These are phyloP conservation scores for Stagonosporopsis chrysanthemi DNA, from an alignment of 2,329 filamentous ascomycete genomes.

Conservation along the genomic window DNA sequence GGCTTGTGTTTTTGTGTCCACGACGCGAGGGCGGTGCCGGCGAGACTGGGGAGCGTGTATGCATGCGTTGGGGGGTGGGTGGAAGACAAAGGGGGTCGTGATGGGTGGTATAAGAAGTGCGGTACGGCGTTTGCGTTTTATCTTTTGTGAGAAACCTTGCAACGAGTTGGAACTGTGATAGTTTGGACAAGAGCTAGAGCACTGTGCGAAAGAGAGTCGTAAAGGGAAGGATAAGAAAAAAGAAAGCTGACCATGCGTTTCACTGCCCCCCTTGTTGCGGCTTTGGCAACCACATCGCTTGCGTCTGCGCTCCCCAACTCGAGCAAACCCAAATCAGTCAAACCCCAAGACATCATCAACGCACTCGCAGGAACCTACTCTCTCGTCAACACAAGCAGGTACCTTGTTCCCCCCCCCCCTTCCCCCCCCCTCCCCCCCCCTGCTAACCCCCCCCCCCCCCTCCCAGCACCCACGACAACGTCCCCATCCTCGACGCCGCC, in stretches of 20 bases:
- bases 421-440: background rate
- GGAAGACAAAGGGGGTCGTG: too few species aligned
- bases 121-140: too few species aligned
- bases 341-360: constrained; percentile 23
- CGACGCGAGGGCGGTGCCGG: too few species aligned
- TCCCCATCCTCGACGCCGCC: constrained; percentile 30
- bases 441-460: background rate
- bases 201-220: too few species aligned
- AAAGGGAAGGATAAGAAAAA: background rate
- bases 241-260: constrained; percentile 3
- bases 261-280: background rate
- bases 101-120: too few species aligned
- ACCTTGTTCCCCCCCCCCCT: too few species aligned
- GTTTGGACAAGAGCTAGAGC: too few species aligned
- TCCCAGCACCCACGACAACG: constrained; percentile 26
- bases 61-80: too few species aligned
- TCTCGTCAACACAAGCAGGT: constrained; percentile 32
- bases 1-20: background rate
- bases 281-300: constrained; percentile 10
- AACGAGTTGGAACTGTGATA: too few species aligned
- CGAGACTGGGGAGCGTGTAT: too few species aligned
- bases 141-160: too few species aligned
- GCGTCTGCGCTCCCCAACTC: constrained; percentile 13
- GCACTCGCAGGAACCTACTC: constrained; percentile 35
- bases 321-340: background rate